These are phyloP conservation scores for Grigorovia yakushimaensis DNA, from an alignment of 805 yeast species.

Conservation along the genomic window DNA sequence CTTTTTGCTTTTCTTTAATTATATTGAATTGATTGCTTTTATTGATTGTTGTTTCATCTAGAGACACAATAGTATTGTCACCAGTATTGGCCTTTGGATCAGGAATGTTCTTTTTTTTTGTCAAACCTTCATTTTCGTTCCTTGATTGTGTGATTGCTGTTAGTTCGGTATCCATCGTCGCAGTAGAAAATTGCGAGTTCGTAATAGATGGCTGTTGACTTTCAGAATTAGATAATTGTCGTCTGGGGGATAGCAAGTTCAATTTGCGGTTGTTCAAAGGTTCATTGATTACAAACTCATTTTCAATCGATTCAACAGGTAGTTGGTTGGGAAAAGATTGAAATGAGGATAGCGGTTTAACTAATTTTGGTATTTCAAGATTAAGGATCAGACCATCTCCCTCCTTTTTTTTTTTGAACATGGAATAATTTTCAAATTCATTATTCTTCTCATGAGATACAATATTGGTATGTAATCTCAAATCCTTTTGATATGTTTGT, in stretches of 20 bases:
- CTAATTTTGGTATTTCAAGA: no score
- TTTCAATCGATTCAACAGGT: neutral
- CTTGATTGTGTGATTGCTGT: slow-evolving; percentile 5
- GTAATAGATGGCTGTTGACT: slow-evolving; percentile 14
- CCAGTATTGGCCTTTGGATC: neutral
- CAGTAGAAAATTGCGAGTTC: slow-evolving; percentile 22
- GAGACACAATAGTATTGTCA: neutral
- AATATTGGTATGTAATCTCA: no score
- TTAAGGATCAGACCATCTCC: neutral
- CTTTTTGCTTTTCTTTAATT: slow-evolving; percentile 10
- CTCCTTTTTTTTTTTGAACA: no score
- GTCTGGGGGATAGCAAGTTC: slow-evolving; percentile 14
- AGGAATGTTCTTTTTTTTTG: neutral
- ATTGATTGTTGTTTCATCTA: neutral
- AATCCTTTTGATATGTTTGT: neutral
- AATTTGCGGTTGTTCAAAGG: neutral
- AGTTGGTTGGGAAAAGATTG: slow-evolving; percentile 11
- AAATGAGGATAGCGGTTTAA: slow-evolving; percentile 17
- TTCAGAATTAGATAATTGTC: slow-evolving; percentile 20
- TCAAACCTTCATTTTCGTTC: neutral
- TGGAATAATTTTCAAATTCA: neutral
- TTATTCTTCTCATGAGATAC: no score
- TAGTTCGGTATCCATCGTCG: slow-evolving; percentile 12
- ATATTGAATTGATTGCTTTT: neutral
- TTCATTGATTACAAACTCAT: neutral